phyloP scores from a whole-genome alignment of 2,329 filamentous ascomycete species.

The Botrytis aclada region DNA sequence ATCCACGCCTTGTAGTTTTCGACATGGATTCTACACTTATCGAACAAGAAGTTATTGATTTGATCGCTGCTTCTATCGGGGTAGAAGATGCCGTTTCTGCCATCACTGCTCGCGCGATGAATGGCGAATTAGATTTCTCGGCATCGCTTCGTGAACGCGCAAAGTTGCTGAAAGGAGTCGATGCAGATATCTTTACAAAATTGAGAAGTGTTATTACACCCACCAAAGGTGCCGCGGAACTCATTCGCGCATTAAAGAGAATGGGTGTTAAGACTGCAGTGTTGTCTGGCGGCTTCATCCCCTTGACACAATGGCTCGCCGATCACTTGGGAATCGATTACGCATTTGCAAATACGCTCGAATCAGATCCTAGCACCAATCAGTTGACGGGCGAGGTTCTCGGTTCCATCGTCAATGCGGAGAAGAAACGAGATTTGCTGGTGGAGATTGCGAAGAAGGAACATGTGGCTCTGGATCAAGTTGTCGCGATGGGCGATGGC shows the following conservation, averaged over 20 bases:
- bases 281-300: constrained; percentile 86
- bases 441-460: constrained; percentile 68
- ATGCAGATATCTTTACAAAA: constrained; percentile 73
- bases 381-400: constrained; percentile 69
- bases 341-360: constrained; percentile 82
- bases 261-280: constrained; percentile 87
- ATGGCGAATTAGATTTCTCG: constrained; percentile 91
- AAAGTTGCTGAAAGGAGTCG: constrained; percentile 74
- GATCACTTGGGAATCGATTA: constrained; percentile 79
- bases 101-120: constrained; percentile 93
- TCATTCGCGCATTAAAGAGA: constrained; percentile 70
- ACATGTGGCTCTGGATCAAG: constrained; percentile 61
- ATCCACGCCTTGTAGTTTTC: constrained; percentile 88
- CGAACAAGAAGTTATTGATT: constrained; percentile 95
- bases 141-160: constrained; percentile 79
- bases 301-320: constrained; percentile 83
- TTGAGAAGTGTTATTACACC: constrained; percentile 74
- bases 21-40: constrained; percentile 99
- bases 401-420: constrained; percentile 70
- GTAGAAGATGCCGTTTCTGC: constrained; percentile 78
- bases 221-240: constrained; percentile 73
- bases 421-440: constrained; percentile 71
- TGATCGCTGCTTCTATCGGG: constrained; percentile 81
- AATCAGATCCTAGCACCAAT: constrained; percentile 53
- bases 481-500: constrained; percentile 75